phyloP scores from a whole-genome alignment of 371 early-diverging fungal genomes.

The Capillidium heterosporum region DNA sequence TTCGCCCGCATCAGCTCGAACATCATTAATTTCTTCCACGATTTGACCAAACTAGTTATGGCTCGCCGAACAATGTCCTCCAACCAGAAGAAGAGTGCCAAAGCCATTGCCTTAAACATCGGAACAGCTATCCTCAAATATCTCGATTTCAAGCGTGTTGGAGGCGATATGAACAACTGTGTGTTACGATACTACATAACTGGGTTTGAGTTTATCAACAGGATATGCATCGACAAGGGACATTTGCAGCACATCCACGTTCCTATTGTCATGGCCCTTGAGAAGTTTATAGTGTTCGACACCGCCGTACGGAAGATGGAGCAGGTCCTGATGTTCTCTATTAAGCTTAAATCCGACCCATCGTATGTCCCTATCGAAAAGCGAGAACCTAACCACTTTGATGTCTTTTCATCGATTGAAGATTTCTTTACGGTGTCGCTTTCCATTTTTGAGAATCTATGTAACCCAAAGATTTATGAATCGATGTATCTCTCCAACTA shows the following conservation, averaged over 20 bases:
- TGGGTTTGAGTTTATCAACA: conserved; percentile 23
- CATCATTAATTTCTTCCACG: conserved; percentile 45
- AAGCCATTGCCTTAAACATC: background rate
- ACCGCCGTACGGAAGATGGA: conserved; percentile 29
- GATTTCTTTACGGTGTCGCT: too few species aligned
- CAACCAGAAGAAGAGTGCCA: background rate
- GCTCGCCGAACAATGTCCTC: background rate
- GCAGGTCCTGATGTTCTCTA: conserved; percentile 34
- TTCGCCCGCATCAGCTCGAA: conserved; percentile 11
- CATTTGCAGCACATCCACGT: conserved; percentile 46
- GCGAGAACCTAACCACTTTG: too few species aligned
- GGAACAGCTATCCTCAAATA: background rate
- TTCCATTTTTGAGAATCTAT: too few species aligned
- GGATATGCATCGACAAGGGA: conserved; percentile 29
- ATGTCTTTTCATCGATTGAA: too few species aligned
- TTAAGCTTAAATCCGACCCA: too few species aligned
- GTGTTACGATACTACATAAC: conserved; percentile 28
- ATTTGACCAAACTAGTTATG: conserved; percentile 13
- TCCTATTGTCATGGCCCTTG: conserved; percentile 43
- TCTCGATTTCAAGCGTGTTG: background rate
- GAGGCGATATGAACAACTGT: background rate
- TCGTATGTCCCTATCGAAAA: too few species aligned
- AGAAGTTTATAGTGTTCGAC: conserved; percentile 38
- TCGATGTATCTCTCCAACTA: too few species aligned
- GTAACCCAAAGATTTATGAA: too few species aligned